Base-by-base conservation (phyloP, 2,329 filamentous ascomycete genomes). In the Ploettnerulaceae sp. region DNA sequence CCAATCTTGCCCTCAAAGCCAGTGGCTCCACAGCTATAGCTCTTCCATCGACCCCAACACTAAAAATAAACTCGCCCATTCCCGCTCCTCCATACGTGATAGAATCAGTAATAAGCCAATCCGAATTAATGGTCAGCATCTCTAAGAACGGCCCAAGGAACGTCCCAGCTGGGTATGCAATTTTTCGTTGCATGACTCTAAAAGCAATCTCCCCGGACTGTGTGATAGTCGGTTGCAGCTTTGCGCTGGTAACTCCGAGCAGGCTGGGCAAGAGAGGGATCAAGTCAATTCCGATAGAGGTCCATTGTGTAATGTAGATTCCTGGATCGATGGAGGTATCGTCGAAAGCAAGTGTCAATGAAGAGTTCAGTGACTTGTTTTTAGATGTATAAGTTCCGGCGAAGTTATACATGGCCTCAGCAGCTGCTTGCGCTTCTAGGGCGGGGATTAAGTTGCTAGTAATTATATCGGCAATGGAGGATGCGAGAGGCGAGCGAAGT, bases 221-320 rank as follows among this genome's bases (percentile, higher is more conserved):
- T 6, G 25, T 22, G 4, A 38, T 38, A 7, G 35, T 26, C 17
- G 35, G 22, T 2, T 14, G 22, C 3, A 38, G 24, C 9, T 28
- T 38, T 9, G 35, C 22, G 7, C 9, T 28, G 17, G 7, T 18
- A 5, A 22, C 22, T 2, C 24, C 35, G 6, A 24, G 28, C n/a
- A 28, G 17, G 7, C 11, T 17, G 5, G 7, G 6, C 3, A 38
- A 17, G 8, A 17, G 24, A 18, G 35, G 35, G 14, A 43, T 37
- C 18, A 52, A 26, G 41, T 54, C 41, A 1, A 44, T 52, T 7
- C 43, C 28, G 25, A 52, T 54, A 7, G 32, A 45, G 18, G 41
- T 40, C 22, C 29, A 45, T 24, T 26, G 32, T 9, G 17, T 29
- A 7, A 54, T 33, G 6, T 33, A 34, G 9, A 54, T 26, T 2